Percentiles rank a stretch among this genome's conserved stretches.
Evolutionary conservation across 805 yeast species (phyloP).

Genomic region (Metschnikowia similis): DNA sequence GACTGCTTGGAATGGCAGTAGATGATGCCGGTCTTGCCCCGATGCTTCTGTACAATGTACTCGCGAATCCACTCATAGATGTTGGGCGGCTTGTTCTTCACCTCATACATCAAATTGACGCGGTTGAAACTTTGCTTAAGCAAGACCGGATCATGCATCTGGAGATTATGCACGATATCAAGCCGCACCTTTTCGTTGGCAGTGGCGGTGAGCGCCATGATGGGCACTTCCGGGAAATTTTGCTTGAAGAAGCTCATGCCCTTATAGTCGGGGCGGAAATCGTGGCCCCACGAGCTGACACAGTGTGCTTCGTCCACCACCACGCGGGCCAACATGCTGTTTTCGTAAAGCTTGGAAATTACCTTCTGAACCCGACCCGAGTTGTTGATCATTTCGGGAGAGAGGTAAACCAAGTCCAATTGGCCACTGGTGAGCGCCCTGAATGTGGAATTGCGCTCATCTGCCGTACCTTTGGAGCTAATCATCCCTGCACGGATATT

Average conservation of each 20-base stretch:
- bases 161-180: constrained; percentile 79
- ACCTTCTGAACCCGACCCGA: constrained; percentile 65
- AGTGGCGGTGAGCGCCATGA: constrained; percentile 96
- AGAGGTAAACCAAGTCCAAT: constrained; percentile 74
- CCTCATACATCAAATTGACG: constrained; percentile 76
- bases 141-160: constrained; percentile 55
- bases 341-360: constrained; percentile 52
- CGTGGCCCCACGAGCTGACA: constrained; percentile 98
- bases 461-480: constrained; percentile 65
- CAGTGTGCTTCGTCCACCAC: constrained; percentile 98
- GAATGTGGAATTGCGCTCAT: constrained; percentile 60
- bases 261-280: constrained; percentile 93
- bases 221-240: constrained; percentile 74
- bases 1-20: constrained; percentile 88
- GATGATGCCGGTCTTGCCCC: constrained; percentile 73
- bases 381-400: constrained; percentile 91
- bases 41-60: constrained; percentile 49
- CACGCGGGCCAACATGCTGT: constrained; percentile 65
- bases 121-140: constrained; percentile 91
- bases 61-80: constrained; percentile 55
- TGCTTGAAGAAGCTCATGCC: constrained; percentile 68
- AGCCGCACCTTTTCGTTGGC: constrained; percentile 86
- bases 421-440: constrained; percentile 60
- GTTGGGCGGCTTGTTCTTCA: constrained; percentile 58
- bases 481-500: constrained; percentile 84